A percentile compares a stretch with the other conserved stretches of the same genome.
Conservation (phyloP, 192 early-diverging fungal genomes). For the Chytriomyces hyalinus region DNA sequence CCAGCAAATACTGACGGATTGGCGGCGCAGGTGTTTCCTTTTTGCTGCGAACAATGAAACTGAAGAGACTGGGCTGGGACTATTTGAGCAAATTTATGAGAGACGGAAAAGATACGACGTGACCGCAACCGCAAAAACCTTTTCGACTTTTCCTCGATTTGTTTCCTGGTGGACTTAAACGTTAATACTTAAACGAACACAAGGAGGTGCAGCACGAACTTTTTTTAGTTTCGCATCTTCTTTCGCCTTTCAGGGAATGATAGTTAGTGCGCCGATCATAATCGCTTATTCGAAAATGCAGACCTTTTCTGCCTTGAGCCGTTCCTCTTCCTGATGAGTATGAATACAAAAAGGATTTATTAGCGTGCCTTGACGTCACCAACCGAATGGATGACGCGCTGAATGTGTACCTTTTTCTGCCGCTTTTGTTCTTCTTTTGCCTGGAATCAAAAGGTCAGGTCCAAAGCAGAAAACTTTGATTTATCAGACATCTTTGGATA, state of each 20-base stretch:
- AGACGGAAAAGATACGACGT: not conserved
- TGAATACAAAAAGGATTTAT: too few species aligned
- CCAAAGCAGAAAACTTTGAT: too few species aligned
- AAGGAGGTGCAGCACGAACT: not conserved
- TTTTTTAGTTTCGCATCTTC: slow-evolving; percentile 22
- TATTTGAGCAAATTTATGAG: slow-evolving; percentile 3
- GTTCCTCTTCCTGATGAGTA: not conserved
- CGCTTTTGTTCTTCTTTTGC: too few species aligned
- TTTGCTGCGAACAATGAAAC: not conserved
- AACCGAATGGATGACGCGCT: too few species aligned
- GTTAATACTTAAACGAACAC: too few species aligned
- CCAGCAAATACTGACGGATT: not conserved
- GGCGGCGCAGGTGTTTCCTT: not conserved
- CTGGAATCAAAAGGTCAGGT: too few species aligned
- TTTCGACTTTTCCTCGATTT: not conserved
- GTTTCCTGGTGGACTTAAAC: not conserved
- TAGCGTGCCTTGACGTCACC: too few species aligned
- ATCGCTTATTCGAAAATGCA: too few species aligned
- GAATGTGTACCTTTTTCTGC: too few species aligned
- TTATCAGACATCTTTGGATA: too few species aligned
- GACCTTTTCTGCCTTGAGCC: not conserved
- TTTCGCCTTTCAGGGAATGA: not conserved
- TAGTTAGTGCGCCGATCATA: too few species aligned
- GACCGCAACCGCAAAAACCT: not conserved
- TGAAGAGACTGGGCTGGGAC: slow-evolving; percentile 15